Base-by-base conservation (phyloP, 2,329 filamentous ascomycete species). In the Cladophialophora bantiana region DNA sequence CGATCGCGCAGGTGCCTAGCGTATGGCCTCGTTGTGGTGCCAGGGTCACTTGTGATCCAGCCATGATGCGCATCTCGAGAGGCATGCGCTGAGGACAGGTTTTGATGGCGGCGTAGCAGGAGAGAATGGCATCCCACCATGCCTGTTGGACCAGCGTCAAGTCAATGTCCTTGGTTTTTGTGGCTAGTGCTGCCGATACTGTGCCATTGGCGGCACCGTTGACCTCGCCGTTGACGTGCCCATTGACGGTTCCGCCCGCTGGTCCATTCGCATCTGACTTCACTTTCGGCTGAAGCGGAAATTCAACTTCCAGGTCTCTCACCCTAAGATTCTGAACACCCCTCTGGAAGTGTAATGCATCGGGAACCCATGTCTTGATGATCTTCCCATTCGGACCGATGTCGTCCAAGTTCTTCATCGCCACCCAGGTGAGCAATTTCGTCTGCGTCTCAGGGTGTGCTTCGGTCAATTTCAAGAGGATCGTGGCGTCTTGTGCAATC, bases 41-140 rank as follows among this genome's bases (percentile, higher is more conserved):
- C n/a, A 70, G 56, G 6, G 68, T 70, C 10, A 70, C 68, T 6
- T 70, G n/a, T 15, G 68, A 70, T 13, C 55, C 64, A 9, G 68
- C 56, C 68, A 70, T 70, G 65, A 70, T 70, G 35, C 68, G 68
- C 68, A 70, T 70, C 36, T 70, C 68, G 31, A 70, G 66, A 7
- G 68, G 68, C 63, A 70, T 66, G 45, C 68, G 68, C 26, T 70
- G 68, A 13, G 68, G 68, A 62, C 59, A 68, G 2, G 55, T 65
- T 34, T 70, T 48, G 57, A 61, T 68, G 13, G 56, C 62, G 31
- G 34, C 53, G 54, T 70, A 70, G 45, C 65, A 68, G 12, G 68
- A 34, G 10, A 68, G 59, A 68, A 84, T 83, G 13, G 80, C 80
- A 62, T 83, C 83, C 82, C 83, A 84, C 83, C 83, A 84, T 0